Conservation (phyloP, 805 yeast species). For the Yarrowia sp. region DNA sequence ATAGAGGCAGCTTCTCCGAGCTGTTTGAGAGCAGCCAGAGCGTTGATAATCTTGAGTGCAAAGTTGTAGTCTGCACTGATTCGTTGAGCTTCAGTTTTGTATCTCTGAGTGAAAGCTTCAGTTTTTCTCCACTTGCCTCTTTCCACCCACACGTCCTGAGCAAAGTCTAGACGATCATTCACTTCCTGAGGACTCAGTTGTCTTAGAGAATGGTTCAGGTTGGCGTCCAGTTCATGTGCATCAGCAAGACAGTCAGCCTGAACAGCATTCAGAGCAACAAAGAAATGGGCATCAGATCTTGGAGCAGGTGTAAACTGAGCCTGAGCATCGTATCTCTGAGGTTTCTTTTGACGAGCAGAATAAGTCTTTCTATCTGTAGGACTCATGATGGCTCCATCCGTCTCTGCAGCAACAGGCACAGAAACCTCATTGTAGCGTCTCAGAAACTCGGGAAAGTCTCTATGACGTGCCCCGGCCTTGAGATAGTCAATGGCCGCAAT, state of each 20-base stretch:
- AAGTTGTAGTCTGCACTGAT: slow-evolving; percentile 10
- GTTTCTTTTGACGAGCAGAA: neutral
- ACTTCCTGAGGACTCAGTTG: neutral
- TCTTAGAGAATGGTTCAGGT: neutral
- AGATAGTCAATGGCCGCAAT: neutral
- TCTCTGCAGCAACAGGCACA: neutral
- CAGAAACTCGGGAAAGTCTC: slow-evolving; percentile 3
- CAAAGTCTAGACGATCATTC: neutral
- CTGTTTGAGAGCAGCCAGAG: slow-evolving; percentile 5
- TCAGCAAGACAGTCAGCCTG: neutral
- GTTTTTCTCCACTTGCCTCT: slow-evolving; percentile 19
- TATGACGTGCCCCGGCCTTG: neutral
- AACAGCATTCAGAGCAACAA: slow-evolving; percentile 7
- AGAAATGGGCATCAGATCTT: neutral
- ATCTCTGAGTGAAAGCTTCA: neutral
- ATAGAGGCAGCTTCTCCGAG: slow-evolving; percentile 2
- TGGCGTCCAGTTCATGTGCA: neutral
- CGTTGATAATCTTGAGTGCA: slow-evolving; percentile 21
- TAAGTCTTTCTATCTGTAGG: neutral
- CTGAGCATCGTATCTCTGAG: neutral
- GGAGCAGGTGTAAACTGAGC: neutral
- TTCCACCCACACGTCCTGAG: slow-evolving; percentile 19
- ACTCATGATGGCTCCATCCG: neutral
- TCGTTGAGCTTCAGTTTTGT: neutral
- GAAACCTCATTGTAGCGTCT: slow-evolving; percentile 4